Evolutionary conservation across 192 early-diverging fungal species (phyloP).

Genomic region (Lunasporangiospora selenospora): DNA sequence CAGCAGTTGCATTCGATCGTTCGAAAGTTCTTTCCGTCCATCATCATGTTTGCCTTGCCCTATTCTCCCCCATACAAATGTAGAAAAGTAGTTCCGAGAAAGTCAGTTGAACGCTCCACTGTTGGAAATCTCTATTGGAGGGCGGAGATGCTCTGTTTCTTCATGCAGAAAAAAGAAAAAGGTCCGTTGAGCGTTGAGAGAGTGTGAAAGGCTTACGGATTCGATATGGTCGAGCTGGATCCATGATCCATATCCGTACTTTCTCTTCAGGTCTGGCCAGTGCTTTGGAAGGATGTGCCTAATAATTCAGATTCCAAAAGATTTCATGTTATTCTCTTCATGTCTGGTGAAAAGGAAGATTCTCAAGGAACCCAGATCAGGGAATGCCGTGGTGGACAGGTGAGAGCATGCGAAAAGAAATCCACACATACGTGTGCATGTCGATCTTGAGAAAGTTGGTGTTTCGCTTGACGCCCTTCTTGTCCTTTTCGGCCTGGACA

Average conservation of each 20-base stretch:
- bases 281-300: slow-evolving; percentile 70
- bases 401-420: not conserved
- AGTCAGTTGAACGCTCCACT: no score
- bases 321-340: not conserved
- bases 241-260: slow-evolving; percentile 65
- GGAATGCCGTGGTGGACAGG: no score
- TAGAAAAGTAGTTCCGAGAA: not conserved
- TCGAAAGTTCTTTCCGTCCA: slow-evolving; percentile 73
- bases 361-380: no score
- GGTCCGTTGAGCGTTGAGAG: no score
- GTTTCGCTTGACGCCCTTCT: slow-evolving; percentile 33
- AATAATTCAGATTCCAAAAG: not conserved
- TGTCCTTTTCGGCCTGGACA: slow-evolving; percentile 44
- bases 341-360: not conserved
- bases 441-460: slow-evolving; percentile 57
- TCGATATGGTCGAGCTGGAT: slow-evolving; percentile 52
- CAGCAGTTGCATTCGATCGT: slow-evolving; percentile 76
- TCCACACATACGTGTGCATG: slow-evolving; percentile 49
- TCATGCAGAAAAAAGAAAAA: no score
- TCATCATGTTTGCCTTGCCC: slow-evolving; percentile 70
- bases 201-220: slow-evolving; percentile 18
- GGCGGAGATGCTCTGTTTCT: no score
- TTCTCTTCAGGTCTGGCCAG: slow-evolving; percentile 66
- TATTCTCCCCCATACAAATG: slow-evolving; percentile 1
- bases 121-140: no score